phyloP scores from a whole-genome alignment of 1,284 basidiomycete species.

The Fomitopsis schrenkii region DNA sequence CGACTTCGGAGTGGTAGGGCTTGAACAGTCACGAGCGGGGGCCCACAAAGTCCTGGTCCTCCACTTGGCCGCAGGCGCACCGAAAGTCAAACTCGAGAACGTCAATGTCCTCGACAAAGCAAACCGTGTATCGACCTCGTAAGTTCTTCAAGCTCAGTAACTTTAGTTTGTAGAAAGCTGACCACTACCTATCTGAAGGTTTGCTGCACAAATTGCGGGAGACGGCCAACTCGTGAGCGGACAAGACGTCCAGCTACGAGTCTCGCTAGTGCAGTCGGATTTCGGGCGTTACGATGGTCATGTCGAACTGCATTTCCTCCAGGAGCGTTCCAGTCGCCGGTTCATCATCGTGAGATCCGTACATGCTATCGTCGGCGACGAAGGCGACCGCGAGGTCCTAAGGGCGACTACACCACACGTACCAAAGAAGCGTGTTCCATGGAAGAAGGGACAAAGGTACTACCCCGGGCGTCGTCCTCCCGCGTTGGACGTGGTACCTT shows the following conservation, averaged over 20 bases:
- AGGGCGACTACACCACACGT: slow-evolving; percentile 25
- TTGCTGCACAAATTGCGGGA: not conserved
- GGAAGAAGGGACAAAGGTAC: slow-evolving; percentile 1
- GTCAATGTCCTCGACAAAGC: not conserved
- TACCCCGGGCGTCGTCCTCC: slow-evolving; percentile 10
- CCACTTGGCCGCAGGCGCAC: slow-evolving; percentile 17
- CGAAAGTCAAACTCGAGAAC: not conserved
- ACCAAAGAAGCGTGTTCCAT: slow-evolving; percentile 8
- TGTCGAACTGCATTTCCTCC: slow-evolving; percentile 14
- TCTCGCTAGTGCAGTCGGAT: slow-evolving; percentile 5
- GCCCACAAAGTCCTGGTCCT: slow-evolving; percentile 1
- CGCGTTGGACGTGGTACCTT: slow-evolving; percentile 6
- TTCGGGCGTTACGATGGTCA: slow-evolving; percentile 13
- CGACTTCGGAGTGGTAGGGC: slow-evolving; percentile 33
- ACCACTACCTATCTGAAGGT: not conserved
- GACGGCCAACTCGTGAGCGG: not conserved
- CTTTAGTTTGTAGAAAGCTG: not conserved
- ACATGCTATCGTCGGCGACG: slow-evolving; percentile 23
- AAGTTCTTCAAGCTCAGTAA: not conserved
- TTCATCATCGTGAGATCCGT: slow-evolving; percentile 24
- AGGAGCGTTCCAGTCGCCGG: slow-evolving; percentile 1
- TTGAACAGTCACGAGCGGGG: slow-evolving; percentile 21
- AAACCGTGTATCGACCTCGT: not conserved
- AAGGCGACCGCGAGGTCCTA: slow-evolving; percentile 21
- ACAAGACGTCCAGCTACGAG: not conserved